A percentile compares a stretch with the other conserved stretches of the same genome.
These are phyloP conservation scores for Prinsepia uniflora DNA, from an alignment of 306 rosid species.

Conservation along the genomic window DNA sequence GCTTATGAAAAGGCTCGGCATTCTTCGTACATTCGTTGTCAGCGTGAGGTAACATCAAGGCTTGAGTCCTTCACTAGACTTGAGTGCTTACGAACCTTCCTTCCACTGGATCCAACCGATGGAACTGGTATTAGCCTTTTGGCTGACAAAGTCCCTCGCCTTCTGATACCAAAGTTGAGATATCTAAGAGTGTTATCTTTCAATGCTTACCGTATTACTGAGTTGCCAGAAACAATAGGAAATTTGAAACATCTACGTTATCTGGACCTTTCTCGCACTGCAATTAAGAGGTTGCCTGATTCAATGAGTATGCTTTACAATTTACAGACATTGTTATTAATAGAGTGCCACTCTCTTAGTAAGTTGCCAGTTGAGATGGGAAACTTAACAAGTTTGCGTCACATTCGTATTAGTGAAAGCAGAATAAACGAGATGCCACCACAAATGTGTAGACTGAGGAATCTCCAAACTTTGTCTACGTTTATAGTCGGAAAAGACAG, in stretches of 20 bases:
- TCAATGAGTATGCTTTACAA: conserved; percentile 26
- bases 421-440: conserved; percentile 33
- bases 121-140: conserved; percentile 29
- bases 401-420: conserved; percentile 25
- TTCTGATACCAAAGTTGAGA: conserved; percentile 23
- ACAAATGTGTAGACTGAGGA: conserved; percentile 24
- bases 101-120: conserved; percentile 30
- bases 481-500: conserved; percentile 24
- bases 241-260: conserved; percentile 29
- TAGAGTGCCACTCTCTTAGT: conserved; percentile 22
- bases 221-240: conserved; percentile 30
- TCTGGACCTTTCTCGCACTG: conserved; percentile 35
- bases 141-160: conserved; percentile 24
- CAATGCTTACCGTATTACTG: conserved; percentile 28
- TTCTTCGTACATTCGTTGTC: conserved; percentile 29
- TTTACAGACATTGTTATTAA: conserved; percentile 30
- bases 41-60: conserved; percentile 25
- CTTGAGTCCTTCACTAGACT: conserved; percentile 24
- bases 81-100: conserved; percentile 31
- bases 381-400: conserved; percentile 19
- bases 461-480: conserved; percentile 29
- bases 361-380: conserved; percentile 31
- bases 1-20: conserved; percentile 29
- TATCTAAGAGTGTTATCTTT: conserved; percentile 32
- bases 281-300: conserved; percentile 28